phyloP scores from a whole-genome alignment of 768 basidiomycete genomes.

The Royoungia palumana region DNA sequence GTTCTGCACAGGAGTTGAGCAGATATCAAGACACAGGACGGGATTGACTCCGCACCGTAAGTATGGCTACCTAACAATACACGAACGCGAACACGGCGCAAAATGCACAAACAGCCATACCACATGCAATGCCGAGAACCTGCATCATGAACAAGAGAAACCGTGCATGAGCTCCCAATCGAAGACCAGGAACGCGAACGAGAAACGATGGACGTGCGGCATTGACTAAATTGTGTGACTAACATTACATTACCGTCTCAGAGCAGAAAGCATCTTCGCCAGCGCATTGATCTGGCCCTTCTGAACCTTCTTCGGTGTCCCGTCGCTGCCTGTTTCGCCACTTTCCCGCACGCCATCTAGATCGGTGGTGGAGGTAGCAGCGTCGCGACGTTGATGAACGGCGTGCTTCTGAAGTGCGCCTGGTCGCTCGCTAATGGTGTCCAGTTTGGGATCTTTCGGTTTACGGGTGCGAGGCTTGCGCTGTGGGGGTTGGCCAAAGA shows the following conservation, averaged over 20 bases:
- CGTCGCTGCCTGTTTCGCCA: conserved; percentile 30
- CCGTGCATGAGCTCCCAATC: conserved; percentile 21
- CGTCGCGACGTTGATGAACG: conserved; percentile 53
- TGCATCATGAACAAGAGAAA: conserved; percentile 24
- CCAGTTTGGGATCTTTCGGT: conserved; percentile 61
- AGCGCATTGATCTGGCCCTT: conserved; percentile 87
- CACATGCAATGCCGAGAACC: conserved; percentile 29
- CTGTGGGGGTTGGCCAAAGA: conserved; percentile 51
- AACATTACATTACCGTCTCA: conserved; percentile 54
- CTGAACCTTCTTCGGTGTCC: conserved; percentile 71
- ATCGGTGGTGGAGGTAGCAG: conserved; percentile 74
- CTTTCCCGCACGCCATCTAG: conserved; percentile 39
- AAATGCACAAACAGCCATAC: conserved; percentile 23
- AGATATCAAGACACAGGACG: conserved; percentile 20
- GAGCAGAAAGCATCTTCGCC: conserved; percentile 87
- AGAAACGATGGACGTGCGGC: background rate
- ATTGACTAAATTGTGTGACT: conserved; percentile 18
- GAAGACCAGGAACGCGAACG: conserved; percentile 6
- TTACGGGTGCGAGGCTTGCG: conserved; percentile 69
- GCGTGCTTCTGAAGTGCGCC: conserved; percentile 40
- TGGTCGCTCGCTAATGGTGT: conserved; percentile 75
- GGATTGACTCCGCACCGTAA: conserved; percentile 38
- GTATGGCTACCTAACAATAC: conserved; percentile 55
- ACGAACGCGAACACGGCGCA: conserved; percentile 37
- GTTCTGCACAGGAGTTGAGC: conserved; percentile 19